Conservation (phyloP, 2,329 filamentous ascomycete species). For the Tolypocladium amazonense region DNA sequence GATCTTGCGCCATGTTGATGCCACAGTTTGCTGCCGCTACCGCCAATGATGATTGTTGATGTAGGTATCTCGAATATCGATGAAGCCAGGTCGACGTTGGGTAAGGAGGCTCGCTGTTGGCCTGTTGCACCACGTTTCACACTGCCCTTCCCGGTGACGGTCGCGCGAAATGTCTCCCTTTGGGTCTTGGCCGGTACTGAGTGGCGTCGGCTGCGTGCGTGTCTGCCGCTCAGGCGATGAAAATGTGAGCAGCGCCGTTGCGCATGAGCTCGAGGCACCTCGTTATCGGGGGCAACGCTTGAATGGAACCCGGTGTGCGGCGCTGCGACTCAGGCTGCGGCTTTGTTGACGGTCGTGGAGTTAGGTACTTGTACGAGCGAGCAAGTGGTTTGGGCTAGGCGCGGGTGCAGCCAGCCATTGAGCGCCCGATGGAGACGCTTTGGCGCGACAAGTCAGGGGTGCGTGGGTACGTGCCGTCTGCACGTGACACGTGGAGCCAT, state of each 20-base stretch:
- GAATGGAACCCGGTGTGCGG: slow-evolving; percentile 12
- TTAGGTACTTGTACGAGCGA: background rate
- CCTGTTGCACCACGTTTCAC: slow-evolving; percentile 6
- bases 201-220: background rate
- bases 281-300: slow-evolving; percentile 6
- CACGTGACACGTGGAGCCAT: slow-evolving; percentile 15
- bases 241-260: slow-evolving; percentile 8
- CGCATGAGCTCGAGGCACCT: slow-evolving; percentile 9
- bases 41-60: background rate
- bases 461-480: slow-evolving; percentile 1
- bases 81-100: background rate
- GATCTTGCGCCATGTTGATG: slow-evolving; percentile 11
- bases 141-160: slow-evolving; percentile 6
- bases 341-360: background rate
- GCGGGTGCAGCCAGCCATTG: slow-evolving; percentile 1
- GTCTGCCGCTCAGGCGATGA: background rate
- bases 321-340: background rate
- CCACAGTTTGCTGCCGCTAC: background rate
- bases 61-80: background rate
- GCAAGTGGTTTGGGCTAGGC: slow-evolving; percentile 1
- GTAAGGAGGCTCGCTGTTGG: background rate
- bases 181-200: background rate
- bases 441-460: background rate
- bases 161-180: background rate
- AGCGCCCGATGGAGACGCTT: background rate